These are phyloP conservation scores for Phytophthora aleatoria DNA, from an alignment of 352 stramenopile genomes.

Conservation along the genomic window DNA sequence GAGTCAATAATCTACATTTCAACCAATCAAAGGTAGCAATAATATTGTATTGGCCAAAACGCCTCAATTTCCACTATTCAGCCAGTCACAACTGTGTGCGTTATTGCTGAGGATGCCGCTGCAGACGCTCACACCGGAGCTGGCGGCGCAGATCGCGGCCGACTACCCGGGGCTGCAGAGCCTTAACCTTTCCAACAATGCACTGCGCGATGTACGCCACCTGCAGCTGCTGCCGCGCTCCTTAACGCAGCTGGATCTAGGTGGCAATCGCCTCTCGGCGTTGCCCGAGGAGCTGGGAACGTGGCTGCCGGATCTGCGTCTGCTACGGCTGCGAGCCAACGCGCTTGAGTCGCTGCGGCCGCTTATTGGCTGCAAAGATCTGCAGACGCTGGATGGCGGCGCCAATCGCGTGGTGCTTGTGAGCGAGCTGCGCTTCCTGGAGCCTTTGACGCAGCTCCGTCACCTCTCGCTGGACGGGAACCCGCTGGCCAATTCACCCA, in stretches of 20 bases:
- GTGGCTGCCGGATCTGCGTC: constrained; percentile 46
- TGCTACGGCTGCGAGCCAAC: constrained; percentile 64
- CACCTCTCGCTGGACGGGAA: constrained; percentile 64
- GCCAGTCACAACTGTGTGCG: neutral
- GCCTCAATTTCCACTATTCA: neutral
- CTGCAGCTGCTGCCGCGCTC: constrained; percentile 53
- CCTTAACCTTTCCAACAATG: constrained; percentile 66
- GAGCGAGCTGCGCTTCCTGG: constrained; percentile 60
- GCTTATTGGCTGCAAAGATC: constrained; percentile 26
- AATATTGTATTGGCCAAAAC: neutral
- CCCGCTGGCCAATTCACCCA: constrained; percentile 40
- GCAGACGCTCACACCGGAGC: constrained; percentile 57
- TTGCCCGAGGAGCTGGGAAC: constrained; percentile 43
- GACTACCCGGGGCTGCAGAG: constrained; percentile 67
- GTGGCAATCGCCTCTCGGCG: constrained; percentile 48
- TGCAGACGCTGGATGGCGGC: constrained; percentile 49
- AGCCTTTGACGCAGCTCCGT: constrained; percentile 45
- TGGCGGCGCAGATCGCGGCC: constrained; percentile 63
- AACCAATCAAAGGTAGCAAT: neutral
- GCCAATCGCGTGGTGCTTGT: constrained; percentile 57
- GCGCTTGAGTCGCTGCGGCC: constrained; percentile 55
- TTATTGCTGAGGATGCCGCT: constrained; percentile 38
- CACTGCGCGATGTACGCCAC: constrained; percentile 50
- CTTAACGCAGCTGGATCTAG: constrained; percentile 64
- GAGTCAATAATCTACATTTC: neutral